Conservation (phyloP, 2,329 filamentous ascomycete species). For the Pyrenophora teres region DNA sequence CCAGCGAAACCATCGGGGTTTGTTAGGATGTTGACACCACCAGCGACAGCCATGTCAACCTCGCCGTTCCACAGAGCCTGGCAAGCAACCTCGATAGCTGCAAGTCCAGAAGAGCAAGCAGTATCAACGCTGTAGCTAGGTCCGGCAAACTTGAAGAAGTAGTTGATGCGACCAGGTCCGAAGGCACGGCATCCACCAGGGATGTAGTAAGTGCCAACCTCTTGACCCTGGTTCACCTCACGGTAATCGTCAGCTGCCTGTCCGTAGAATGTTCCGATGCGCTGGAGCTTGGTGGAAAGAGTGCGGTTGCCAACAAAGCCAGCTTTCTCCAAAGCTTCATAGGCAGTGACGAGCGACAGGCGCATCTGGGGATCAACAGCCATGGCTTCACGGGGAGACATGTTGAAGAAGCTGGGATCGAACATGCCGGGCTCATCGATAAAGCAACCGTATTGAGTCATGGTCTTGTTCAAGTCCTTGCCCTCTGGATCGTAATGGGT, state of each 20-base stretch:
- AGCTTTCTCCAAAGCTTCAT: constrained; percentile 34
- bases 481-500: constrained; percentile 29
- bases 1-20: constrained; percentile 40
- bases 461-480: constrained; percentile 19
- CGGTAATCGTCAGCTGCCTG: constrained; percentile 38
- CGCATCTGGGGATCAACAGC: constrained; percentile 32
- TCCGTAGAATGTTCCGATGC: constrained; percentile 45
- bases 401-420: constrained; percentile 36
- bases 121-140: constrained; percentile 51
- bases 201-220: constrained; percentile 61
- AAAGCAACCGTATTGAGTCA: constrained; percentile 31
- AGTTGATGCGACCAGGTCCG: constrained; percentile 56
- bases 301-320: constrained; percentile 37
- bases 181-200: constrained; percentile 60
- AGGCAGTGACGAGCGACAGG: constrained; percentile 27
- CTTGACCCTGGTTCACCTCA: constrained; percentile 26
- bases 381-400: constrained; percentile 35
- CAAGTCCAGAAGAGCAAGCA: constrained; percentile 45
- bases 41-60: constrained; percentile 31
- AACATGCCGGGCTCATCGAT: constrained; percentile 34
- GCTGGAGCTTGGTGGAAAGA: constrained; percentile 28
- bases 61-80: constrained; percentile 39
- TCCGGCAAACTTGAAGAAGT: constrained; percentile 40
- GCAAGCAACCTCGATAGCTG: constrained; percentile 34
- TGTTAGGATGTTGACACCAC: constrained; percentile 32